Base-by-base conservation (phyloP, 768 basidiomycete species). In the Auriscalpium orientale region DNA sequence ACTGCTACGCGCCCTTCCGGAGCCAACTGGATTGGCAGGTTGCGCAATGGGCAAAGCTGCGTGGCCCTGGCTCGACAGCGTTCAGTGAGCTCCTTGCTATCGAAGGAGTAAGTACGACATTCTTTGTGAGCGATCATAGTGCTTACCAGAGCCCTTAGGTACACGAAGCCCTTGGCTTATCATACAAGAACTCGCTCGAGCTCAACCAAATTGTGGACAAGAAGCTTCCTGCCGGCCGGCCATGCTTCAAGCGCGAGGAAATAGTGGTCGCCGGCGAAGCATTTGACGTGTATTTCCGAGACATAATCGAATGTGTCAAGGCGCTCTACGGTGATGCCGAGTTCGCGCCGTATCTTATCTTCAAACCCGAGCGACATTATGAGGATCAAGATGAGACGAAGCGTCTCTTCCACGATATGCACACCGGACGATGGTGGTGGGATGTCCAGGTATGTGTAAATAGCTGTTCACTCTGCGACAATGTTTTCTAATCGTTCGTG, bases 1-100 rank as follows among this genome's bases (percentile, higher is more conserved):
- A 49, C 33, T 4, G 12, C 9, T 60, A 50, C 33, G 51, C 56
- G 5, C 59, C 59, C 8, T 60, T 60, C 38, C 20, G 3, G 16
- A 49, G 51, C 8, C 16, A 50, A 8, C 8, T 37, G 12, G 56
- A 57, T 20, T 60, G 56, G 59, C 34, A 46, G 22, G 22, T 60
- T 9, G 59, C 59, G 13, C 15, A 44, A 4, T 60, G 59, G 59
- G 56, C 56, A 8, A 60, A 60, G n/a, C 18, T 36, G 11, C 51
- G 47, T 4, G 47, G 58, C 4, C 46, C 56, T 12, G 21, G 37
- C 33, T 50, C 55, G 12, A 35, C 47, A 0, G 55, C 55, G 4
- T 11, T 56, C 11, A 28, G 48, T 5, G 49, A 56, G n/a, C n/a
- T 56, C 4, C 40, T 56, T 33, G 48, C n/a, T 4, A 56, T 56